phyloP scores from a whole-genome alignment of 2,329 filamentous ascomycete species.

The Fusarium odoratissimum region DNA sequence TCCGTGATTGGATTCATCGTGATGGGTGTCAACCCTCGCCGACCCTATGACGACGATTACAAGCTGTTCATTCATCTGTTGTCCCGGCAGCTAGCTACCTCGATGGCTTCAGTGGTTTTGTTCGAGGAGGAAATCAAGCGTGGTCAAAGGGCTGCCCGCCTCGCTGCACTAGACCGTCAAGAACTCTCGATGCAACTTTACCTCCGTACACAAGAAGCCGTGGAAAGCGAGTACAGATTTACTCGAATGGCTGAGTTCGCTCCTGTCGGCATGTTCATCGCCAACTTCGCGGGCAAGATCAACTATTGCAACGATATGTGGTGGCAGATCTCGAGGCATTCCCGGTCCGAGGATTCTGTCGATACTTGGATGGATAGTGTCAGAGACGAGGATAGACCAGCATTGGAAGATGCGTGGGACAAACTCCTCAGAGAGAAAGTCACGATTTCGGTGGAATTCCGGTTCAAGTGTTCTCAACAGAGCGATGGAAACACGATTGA shows the following conservation, averaged over 20 bases:
- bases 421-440: conserved; percentile 70
- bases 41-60: conserved; percentile 85
- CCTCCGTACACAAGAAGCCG: conserved; percentile 69
- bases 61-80: conserved; percentile 80
- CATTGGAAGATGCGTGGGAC: conserved; percentile 71
- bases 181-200: conserved; percentile 81
- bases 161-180: conserved; percentile 81
- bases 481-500: conserved; percentile 70
- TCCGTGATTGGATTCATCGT: conserved; percentile 81
- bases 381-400: conserved; percentile 71
- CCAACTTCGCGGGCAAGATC: conserved; percentile 76
- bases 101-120: conserved; percentile 82
- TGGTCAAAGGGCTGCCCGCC: conserved; percentile 76
- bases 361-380: conserved; percentile 80
- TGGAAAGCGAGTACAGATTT: conserved; percentile 80
- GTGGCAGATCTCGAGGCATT: conserved; percentile 77
- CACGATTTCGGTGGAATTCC: conserved; percentile 77
- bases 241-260: conserved; percentile 87
- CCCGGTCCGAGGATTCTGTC: conserved; percentile 66
- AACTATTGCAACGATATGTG: conserved; percentile 86
- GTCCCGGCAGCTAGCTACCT: conserved; percentile 80
- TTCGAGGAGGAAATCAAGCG: conserved; percentile 86
- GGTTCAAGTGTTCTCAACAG: conserved; percentile 77
- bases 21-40: conserved; percentile 80
- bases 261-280: conserved; percentile 87